These are phyloP conservation scores for Wickerhamomyces alni DNA, from an alignment of 805 yeast genomes.

Conservation along the genomic window DNA sequence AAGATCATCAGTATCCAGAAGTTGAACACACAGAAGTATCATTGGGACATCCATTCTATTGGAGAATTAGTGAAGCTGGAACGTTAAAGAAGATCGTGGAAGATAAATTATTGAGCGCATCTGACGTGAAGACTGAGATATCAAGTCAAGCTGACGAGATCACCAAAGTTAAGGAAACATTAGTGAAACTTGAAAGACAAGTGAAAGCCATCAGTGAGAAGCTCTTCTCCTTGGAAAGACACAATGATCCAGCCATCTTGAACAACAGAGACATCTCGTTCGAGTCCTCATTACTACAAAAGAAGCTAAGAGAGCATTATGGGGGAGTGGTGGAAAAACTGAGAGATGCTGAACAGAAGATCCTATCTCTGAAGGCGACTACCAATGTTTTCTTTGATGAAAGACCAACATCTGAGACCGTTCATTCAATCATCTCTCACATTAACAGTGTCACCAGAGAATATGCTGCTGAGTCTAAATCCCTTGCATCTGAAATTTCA, in stretches of 20 bases:
- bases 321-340: slow-evolving; percentile 3
- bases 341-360: slow-evolving; percentile 15
- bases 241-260: slow-evolving; percentile 4
- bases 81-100: slow-evolving; percentile 9
- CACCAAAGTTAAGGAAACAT: background rate
- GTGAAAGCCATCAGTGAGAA: slow-evolving; percentile 7
- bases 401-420: slow-evolving; percentile 7
- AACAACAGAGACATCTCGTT: slow-evolving; percentile 15
- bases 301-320: slow-evolving; percentile 11
- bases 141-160: background rate
- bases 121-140: background rate
- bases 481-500: slow-evolving; percentile 14
- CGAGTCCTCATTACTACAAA: slow-evolving; percentile 13
- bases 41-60: slow-evolving; percentile 25
- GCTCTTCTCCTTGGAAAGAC: slow-evolving; percentile 4
- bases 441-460: slow-evolving; percentile 11
- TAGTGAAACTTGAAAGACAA: slow-evolving; percentile 1
- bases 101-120: background rate
- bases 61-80: slow-evolving; percentile 31
- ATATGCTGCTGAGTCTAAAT: slow-evolving; percentile 15
- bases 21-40: slow-evolving; percentile 24
- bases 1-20: slow-evolving; percentile 25
- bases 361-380: slow-evolving; percentile 15
- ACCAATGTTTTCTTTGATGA: slow-evolving; percentile 8
- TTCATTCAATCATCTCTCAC: slow-evolving; percentile 13